Base-by-base conservation (phyloP, 2,329 filamentous ascomycete species). In the Lachnellula arida region DNA sequence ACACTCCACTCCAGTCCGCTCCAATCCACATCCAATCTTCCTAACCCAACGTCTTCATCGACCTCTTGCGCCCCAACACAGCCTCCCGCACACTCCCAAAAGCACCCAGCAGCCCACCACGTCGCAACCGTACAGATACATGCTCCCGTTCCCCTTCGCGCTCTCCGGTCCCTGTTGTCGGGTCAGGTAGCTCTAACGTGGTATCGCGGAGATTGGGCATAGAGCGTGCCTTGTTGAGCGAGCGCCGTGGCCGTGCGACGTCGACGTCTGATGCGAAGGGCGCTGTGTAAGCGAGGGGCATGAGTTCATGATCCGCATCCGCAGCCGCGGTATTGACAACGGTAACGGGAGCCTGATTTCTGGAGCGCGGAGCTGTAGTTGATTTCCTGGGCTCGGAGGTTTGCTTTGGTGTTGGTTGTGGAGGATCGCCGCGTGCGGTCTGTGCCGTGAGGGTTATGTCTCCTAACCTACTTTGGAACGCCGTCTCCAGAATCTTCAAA, bases 401-500 rank as follows among this genome's bases (percentile, higher is more conserved):
- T 2, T 17, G 5, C 15, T 40, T 40, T 8, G 5, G 15, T 40
- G 3, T 7, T 17, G 15, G 5, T 17, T 15, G 19, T 19, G 19
- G 37, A 17, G 37, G 37, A 40, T 40, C 3, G 15, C 6, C 5
- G 37, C 6, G 5, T n/a, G 12, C 35, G n/a, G 8, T 14, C 12
- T n/a, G 12, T 39, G 34, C 49, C 28, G 22, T 49, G 4, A 53
- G 56, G 2, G 46, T 55, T 4, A 55, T 28, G 4, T 51, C 47
- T 6, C 51, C 50, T 4, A 60, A 58, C 47, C 60, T 58, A 43
- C 51, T 57, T 22, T 46, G 53, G 22, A 64, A 60, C 3, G 55
- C 60, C 49, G 49, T 46, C 1, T 46, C 44, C 3, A 64, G 50
- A 14, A 62, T 57, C 1, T 37, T 35, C 14, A 64, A 46, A 23